Evolutionary conservation across 768 basidiomycete species (phyloP).

Genomic region (Xerocomellus dryophilus): DNA sequence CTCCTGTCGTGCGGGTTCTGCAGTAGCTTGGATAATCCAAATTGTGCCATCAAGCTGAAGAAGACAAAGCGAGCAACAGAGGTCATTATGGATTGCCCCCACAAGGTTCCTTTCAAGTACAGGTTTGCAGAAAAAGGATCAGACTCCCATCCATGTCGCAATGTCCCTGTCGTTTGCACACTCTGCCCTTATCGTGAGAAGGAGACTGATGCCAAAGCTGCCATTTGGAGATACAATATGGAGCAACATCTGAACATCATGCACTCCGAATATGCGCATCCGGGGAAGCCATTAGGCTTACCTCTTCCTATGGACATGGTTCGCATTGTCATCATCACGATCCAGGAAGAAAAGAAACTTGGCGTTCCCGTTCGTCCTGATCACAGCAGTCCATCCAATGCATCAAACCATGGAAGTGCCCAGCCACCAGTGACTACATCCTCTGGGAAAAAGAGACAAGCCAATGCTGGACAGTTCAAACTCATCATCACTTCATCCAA

Average conservation of each 20-base stretch:
- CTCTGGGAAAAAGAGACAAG: not conserved
- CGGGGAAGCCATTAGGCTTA: no score
- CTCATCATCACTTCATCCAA: not conserved
- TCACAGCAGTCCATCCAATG: no score
- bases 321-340: no score
- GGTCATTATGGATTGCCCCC: not conserved
- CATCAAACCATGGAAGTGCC: not conserved
- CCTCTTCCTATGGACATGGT: no score
- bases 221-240: conserved; percentile 4
- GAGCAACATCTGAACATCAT: not conserved
- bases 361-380: no score
- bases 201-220: not conserved
- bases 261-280: no score
- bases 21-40: not conserved
- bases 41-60: not conserved
- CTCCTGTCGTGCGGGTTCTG: not conserved
- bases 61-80: not conserved
- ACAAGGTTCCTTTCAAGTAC: not conserved
- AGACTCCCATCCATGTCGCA: not conserved
- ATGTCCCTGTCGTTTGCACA: not conserved
- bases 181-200: not conserved
- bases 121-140: not conserved
- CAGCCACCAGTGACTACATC: not conserved
- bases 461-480: not conserved
- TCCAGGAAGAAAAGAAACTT: no score